These are phyloP conservation scores for Asterionellopsis glacialis DNA, from an alignment of 108 stramenopile genomes.

Conservation along the genomic window DNA sequence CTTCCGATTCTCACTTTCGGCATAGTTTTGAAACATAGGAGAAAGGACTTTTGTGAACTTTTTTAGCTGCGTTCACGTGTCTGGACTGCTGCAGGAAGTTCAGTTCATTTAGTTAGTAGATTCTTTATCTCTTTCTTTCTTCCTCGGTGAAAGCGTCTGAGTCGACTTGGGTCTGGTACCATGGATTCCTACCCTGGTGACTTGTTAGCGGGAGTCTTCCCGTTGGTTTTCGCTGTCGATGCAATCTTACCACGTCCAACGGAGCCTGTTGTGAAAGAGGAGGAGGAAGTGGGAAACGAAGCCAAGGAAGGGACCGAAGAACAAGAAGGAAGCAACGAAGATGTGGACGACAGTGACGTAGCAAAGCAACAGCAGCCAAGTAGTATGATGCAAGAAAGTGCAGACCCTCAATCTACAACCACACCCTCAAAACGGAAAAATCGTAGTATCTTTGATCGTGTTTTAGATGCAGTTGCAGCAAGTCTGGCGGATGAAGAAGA, in stretches of 20 bases:
- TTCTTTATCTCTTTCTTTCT: too few relatives aligned
- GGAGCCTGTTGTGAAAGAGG: not conserved
- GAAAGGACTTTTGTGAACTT: too few relatives aligned
- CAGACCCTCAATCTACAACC: too few relatives aligned
- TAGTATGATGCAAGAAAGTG: too few relatives aligned
- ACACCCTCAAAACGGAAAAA: not conserved
- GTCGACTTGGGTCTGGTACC: too few relatives aligned
- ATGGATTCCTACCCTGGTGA: slow-evolving; percentile 57
- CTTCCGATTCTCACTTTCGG: too few relatives aligned
- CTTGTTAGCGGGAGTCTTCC: slow-evolving; percentile 45
- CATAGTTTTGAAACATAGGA: too few relatives aligned
- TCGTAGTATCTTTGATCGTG: slow-evolving; percentile 43
- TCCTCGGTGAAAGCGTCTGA: too few relatives aligned
- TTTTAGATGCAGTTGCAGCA: slow-evolving; percentile 48
- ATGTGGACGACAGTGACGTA: not conserved
- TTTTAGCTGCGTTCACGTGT: too few relatives aligned
- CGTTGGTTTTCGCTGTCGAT: slow-evolving; percentile 58
- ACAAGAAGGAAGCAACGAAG: not conserved
- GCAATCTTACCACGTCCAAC: slow-evolving; percentile 18
- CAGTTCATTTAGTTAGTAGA: too few relatives aligned
- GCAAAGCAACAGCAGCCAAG: too few relatives aligned
- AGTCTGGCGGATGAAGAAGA: slow-evolving; percentile 23
- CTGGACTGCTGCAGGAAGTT: too few relatives aligned
- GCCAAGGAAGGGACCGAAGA: not conserved
- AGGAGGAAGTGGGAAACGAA: slow-evolving; percentile 2